Conservation (phyloP, 139 green algal genomes). For the Micromonas pusilla region DNA sequence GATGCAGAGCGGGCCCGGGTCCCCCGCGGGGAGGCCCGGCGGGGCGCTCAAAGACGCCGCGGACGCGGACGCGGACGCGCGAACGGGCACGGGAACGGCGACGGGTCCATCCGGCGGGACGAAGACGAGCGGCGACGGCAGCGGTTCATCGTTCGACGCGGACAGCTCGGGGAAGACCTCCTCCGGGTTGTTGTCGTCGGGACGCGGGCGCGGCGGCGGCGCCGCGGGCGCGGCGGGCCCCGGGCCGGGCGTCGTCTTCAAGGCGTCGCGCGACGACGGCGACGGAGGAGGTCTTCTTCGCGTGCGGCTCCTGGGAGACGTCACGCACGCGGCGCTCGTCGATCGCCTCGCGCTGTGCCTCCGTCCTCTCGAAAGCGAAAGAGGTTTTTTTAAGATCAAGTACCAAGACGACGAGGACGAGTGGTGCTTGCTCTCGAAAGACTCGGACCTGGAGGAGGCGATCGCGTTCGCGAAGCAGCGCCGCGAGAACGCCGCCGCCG, state of each 20-base stretch:
- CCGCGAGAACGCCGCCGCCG: neutral
- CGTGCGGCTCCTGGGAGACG: neutral
- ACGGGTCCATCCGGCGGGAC: no score
- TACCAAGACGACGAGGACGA: constrained; percentile 20
- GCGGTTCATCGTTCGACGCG: no score
- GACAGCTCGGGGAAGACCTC: no score
- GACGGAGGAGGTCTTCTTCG: no score
- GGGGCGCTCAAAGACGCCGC: no score
- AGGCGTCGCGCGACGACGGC: neutral
- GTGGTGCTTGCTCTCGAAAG: neutral
- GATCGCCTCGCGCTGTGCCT: neutral
- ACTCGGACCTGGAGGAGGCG: constrained; percentile 11
- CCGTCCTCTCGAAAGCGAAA: neutral
- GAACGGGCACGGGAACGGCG: no score
- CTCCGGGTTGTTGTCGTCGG: no score
- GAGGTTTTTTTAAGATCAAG: neutral
- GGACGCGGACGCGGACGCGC: no score
- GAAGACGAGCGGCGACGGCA: no score
- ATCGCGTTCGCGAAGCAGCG: neutral
- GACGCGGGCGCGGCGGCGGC: neutral
- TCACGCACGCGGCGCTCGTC: neutral
- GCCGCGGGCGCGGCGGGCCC: neutral
- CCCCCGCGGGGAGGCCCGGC: no score
- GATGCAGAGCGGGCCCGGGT: no score
- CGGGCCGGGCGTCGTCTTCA: neutral